Base-by-base conservation (phyloP, 225 moss, liverwort and hornwort genomes). In the Bryum argenteum region DNA sequence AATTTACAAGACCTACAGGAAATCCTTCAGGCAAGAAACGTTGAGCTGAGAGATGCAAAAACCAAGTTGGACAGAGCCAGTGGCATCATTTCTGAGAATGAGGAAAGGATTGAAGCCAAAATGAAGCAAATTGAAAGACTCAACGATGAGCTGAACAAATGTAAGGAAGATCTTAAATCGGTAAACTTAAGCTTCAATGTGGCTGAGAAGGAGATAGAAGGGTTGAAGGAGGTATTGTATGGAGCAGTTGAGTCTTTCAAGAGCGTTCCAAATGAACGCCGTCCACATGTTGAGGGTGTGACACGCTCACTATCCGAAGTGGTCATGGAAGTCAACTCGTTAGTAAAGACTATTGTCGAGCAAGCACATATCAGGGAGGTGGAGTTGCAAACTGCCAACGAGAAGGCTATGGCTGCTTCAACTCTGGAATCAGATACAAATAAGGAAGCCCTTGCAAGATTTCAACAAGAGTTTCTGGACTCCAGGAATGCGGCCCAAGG, bases 161-260 rank as follows among this genome's bases (percentile, higher is more conserved):
- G 74, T 55, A 65, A 58, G 20, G 41, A 73, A 42, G 90, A 90
- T 38, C 70, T 82, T 12, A 79, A 33, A 50, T 61, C 65, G 50
- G 22, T 90, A 41, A 78, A 79, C 45, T 74, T 74, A 37, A 75
- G 70, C 23, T 68, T 82, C 19, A 67, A 44, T 48, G 43, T 82
- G 41, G 76, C 84, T 71, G 90, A 86, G 71, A 63, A 87, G 81
- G 83, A 80, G 61, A 65, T 89, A 19, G 24, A 65, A 54, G 42
- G 42, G 22, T 74, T 84, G 51, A 80, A 65, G 54, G 78, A 83
- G 28, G 87, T 76, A 37, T 72, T 95, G 75, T 81, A 77, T 55
- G 53, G 76, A 78, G 85, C 73, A 56, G 62, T 85, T 44, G 72
- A 55, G 71, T 85, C 87, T 63, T 89, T 78, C 64, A 81, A 80